These are phyloP conservation scores for Paraleonurus japonicus DNA, from an alignment of 257 asterid species.

Conservation along the genomic window DNA sequence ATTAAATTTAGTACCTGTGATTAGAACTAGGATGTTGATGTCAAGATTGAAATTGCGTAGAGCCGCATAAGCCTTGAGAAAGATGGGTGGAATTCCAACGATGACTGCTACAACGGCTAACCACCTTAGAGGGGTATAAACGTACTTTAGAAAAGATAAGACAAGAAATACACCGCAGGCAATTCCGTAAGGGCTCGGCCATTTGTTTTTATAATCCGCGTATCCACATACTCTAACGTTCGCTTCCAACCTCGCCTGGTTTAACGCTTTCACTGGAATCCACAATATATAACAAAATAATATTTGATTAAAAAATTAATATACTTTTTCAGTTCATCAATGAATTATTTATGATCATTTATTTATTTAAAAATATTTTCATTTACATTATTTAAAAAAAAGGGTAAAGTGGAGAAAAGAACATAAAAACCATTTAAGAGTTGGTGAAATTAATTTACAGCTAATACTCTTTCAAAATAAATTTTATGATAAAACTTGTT, in stretches of 20 bases:
- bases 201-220: slow-evolving; percentile 44
- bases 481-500: too few species aligned
- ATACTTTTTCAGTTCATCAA: too few species aligned
- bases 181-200: slow-evolving; percentile 76
- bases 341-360: too few species aligned
- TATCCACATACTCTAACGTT: slow-evolving; percentile 46
- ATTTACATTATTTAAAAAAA: too few species aligned
- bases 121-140: slow-evolving; percentile 63
- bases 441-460: too few species aligned
- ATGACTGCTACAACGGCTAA: slow-evolving; percentile 62
- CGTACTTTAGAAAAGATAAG: slow-evolving; percentile 46
- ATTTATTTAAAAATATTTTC: too few species aligned
- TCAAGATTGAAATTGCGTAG: slow-evolving; percentile 49
- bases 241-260: slow-evolving; percentile 76
- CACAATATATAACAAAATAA: not conserved
- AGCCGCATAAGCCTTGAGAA: slow-evolving; percentile 48
- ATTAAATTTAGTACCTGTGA: slow-evolving; percentile 48
- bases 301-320: too few species aligned
- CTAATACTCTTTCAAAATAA: too few species aligned
- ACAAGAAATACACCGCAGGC: slow-evolving; percentile 54
- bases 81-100: slow-evolving; percentile 60
- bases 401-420: too few species aligned
- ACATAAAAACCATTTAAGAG: too few species aligned
- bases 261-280: slow-evolving; percentile 65
- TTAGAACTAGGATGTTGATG: slow-evolving; percentile 70